A percentile compares a stretch with the other conserved stretches of the same genome.
These are phyloP conservation scores for Geotrichum bryndzae DNA, from an alignment of 1,139 yeast genomes.

Conservation along the genomic window DNA sequence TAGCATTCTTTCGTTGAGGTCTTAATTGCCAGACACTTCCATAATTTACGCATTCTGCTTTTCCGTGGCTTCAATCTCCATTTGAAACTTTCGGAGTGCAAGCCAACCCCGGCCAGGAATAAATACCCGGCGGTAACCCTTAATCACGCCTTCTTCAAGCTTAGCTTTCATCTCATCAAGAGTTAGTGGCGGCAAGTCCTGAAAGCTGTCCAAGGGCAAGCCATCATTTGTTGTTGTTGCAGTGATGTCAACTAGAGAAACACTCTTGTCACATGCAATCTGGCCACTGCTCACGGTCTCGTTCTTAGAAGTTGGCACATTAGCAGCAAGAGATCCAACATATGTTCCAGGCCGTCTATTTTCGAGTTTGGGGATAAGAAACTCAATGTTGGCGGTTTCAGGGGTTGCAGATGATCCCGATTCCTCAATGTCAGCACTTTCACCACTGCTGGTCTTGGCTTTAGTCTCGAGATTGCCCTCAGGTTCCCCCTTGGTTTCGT, in stretches of 20 bases:
- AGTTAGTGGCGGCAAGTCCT: slow-evolving; percentile 15
- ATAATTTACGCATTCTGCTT: background rate
- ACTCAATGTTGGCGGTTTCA: slow-evolving; percentile 17
- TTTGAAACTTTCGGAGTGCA: slow-evolving; percentile 36
- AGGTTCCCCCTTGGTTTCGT: slow-evolving; percentile 5
- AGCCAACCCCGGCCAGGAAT: slow-evolving; percentile 55
- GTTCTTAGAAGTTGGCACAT: background rate
- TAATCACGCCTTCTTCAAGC: slow-evolving; percentile 29
- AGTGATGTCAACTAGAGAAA: background rate
- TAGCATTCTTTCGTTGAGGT: no score
- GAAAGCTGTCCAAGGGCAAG: background rate
- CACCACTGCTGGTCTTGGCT: background rate
- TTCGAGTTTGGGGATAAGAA: slow-evolving; percentile 14
- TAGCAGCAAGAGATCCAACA: background rate
- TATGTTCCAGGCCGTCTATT: background rate
- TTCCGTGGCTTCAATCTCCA: slow-evolving; percentile 23
- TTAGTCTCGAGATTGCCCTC: no score
- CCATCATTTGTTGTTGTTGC: background rate
- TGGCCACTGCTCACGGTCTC: background rate
- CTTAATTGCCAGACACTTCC: background rate
- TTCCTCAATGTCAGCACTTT: background rate
- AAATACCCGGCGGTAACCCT: slow-evolving; percentile 42
- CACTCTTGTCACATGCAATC: background rate
- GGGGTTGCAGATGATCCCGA: background rate
- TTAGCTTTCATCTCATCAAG: slow-evolving; percentile 18